Evolutionary conservation across 495 filamentous ascomycete genomes (phyloP).

Genomic region (Aspergillus taichungensis): DNA sequence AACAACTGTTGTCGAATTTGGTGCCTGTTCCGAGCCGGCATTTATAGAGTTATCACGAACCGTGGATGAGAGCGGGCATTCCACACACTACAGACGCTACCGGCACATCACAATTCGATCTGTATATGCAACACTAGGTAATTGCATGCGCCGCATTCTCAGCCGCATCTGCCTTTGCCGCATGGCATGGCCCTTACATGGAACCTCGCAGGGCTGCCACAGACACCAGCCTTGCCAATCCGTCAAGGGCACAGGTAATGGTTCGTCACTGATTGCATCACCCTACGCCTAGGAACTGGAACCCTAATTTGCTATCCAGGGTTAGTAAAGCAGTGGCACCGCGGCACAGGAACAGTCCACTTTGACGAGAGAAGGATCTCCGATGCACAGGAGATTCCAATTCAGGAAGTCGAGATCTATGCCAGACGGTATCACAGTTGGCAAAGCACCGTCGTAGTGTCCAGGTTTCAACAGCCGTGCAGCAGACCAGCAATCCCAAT

Average conservation of each 20-base stretch:
- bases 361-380: too few species aligned
- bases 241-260: not conserved
- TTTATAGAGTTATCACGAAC: slow-evolving; percentile 32
- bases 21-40: slow-evolving; percentile 6
- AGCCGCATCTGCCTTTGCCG: slow-evolving; percentile 2
- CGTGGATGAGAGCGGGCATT: slow-evolving; percentile 34
- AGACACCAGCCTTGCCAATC: too few species aligned
- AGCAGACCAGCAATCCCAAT: too few species aligned
- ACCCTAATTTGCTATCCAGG: too few species aligned
- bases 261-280: not conserved
- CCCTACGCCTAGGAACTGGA: not conserved
- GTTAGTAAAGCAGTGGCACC: too few species aligned
- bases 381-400: too few species aligned
- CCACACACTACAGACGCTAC: slow-evolving; percentile 1
- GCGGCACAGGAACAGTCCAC: too few species aligned
- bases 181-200: slow-evolving; percentile 4
- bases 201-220: not conserved
- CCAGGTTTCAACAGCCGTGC: too few species aligned
- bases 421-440: too few species aligned
- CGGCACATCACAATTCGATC: slow-evolving; percentile 1
- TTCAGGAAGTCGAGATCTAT: too few species aligned
- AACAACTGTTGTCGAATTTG: not conserved
- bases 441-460: too few species aligned
- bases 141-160: slow-evolving; percentile 1
- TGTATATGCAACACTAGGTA: not conserved